Conservation (phyloP, 352 stramenopile genomes). For the Globisporangium splendens region DNA sequence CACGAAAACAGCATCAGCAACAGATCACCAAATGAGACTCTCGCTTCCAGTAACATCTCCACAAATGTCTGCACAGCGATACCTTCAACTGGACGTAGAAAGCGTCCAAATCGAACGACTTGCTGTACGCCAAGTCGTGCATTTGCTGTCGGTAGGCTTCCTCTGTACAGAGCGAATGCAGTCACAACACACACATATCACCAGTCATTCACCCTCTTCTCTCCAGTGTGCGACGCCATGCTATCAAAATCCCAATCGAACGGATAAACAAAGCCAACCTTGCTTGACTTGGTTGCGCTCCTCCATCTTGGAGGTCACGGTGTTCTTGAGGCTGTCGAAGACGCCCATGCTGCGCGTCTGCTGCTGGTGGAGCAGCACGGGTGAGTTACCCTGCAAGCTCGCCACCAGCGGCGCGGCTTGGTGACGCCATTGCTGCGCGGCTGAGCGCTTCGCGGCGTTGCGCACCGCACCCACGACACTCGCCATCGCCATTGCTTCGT, state of each 20-base stretch:
- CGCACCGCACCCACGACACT: constrained; percentile 15
- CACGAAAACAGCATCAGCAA: not conserved
- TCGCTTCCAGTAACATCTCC: no score
- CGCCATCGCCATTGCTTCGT: constrained; percentile 14
- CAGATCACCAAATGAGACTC: not conserved
- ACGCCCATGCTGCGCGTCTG: constrained; percentile 67
- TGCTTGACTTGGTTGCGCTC: constrained; percentile 80
- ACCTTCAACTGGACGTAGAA: constrained; percentile 77
- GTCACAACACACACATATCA: not conserved
- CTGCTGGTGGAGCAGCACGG: constrained; percentile 9
- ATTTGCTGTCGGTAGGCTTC: constrained; percentile 79
- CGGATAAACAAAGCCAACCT: constrained; percentile 21
- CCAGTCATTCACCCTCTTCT: not conserved
- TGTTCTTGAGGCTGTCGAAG: constrained; percentile 70
- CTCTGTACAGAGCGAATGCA: no score
- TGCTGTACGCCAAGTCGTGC: constrained; percentile 57
- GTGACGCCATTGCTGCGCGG: constrained; percentile 24
- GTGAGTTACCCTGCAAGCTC: constrained; percentile 6
- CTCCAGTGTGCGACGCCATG: not conserved
- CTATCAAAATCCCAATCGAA: no score
- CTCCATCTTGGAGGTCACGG: constrained; percentile 72
- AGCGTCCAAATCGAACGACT: constrained; percentile 67
- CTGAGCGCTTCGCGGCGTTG: constrained; percentile 28
- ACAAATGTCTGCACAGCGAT: not conserved
- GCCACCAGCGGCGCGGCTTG: constrained; percentile 10